Evolutionary conservation across 2,329 filamentous ascomycete genomes (phyloP).

Genomic region (Diplodia corticola): DNA sequence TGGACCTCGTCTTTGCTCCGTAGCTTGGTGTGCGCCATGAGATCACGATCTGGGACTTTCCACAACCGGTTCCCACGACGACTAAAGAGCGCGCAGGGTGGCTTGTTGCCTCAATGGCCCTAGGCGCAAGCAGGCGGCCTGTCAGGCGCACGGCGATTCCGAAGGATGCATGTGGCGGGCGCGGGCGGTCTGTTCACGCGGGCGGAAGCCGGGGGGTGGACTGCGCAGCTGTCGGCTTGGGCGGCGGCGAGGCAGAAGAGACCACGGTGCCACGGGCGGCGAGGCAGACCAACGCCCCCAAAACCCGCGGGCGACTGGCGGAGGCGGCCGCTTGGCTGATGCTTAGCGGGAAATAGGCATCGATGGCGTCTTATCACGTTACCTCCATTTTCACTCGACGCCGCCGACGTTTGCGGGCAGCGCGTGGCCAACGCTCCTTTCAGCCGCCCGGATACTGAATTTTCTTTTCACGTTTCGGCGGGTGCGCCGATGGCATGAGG

Average conservation of each 20-base stretch:
- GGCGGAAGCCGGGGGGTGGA: background rate
- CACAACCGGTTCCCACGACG: no score
- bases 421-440: background rate
- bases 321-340: conserved; percentile 14
- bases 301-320: background rate
- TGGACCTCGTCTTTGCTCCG: conserved; percentile 3
- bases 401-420: conserved; percentile 15
- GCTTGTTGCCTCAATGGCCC: background rate
- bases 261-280: no score
- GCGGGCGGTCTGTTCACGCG: background rate
- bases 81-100: background rate
- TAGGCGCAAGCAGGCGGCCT: background rate
- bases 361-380: conserved; percentile 19
- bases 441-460: background rate
- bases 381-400: background rate
- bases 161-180: background rate
- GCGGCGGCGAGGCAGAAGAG: background rate
- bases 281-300: background rate
- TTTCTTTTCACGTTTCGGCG: conserved; percentile 3
- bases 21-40: conserved; percentile 11
- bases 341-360: conserved; percentile 9
- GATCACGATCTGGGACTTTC: background rate
- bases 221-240: background rate
- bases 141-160: background rate
- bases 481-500: conserved; percentile 13